These are phyloP conservation scores for Potentilla sterilis DNA, from an alignment of 306 rosid species.

Conservation along the genomic window DNA sequence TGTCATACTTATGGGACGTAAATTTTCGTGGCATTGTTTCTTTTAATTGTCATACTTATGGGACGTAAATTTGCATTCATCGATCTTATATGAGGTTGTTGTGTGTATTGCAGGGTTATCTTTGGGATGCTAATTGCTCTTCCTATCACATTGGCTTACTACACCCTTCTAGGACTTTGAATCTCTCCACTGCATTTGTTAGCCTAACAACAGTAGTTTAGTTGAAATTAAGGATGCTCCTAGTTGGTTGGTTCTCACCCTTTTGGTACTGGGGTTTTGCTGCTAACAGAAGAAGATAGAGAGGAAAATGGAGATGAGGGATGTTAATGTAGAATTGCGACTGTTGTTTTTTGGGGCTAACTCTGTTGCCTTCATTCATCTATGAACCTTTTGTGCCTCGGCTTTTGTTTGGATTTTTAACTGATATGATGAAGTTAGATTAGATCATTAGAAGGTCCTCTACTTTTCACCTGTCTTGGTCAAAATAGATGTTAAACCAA, in stretches of 20 bases:
- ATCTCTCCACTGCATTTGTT: constrained; percentile 2
- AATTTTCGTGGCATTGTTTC: not conserved
- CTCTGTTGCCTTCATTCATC: constrained; percentile 14
- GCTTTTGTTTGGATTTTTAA: not conserved
- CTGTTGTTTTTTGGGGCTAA: constrained; percentile 5
- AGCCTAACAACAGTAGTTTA: not conserved
- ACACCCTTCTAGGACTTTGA: constrained; percentile 77
- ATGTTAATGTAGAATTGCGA: constrained; percentile 9
- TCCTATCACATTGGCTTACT: constrained; percentile 73
- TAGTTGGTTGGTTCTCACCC: constrained; percentile 21
- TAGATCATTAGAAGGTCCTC: not conserved
- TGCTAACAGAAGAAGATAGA: constrained; percentile 41
- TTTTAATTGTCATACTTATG: not conserved
- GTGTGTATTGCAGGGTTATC: constrained; percentile 51
- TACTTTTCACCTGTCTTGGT: constrained; percentile 1
- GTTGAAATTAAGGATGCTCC: not conserved
- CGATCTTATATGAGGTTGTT: not conserved
- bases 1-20: not conserved
- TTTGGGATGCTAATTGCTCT: constrained; percentile 84
- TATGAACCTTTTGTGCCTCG: constrained; percentile 18
- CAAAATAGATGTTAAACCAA: constrained; percentile 12
- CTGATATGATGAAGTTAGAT: constrained; percentile 26
- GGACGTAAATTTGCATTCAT: not conserved
- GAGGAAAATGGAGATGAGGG: not conserved
- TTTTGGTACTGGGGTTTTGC: constrained; percentile 22